Evolutionary conservation across 2,329 filamentous ascomycete species (phyloP).

Genomic region (Calonectria pseudoreteaudii): DNA sequence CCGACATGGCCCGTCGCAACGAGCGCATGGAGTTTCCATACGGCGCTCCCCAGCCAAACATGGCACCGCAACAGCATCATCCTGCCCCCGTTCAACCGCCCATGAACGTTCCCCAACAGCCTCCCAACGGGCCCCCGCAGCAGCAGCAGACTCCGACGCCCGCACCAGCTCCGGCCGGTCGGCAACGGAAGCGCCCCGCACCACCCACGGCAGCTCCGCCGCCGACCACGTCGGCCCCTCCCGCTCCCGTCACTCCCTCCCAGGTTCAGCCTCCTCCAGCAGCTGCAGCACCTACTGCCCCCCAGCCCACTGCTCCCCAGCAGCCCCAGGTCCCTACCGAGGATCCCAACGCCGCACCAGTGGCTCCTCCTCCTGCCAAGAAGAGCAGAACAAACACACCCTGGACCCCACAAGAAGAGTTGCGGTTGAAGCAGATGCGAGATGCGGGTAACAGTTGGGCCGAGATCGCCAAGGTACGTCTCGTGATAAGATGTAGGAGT

Average conservation of each 20-base stretch:
- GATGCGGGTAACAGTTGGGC: slow-evolving; percentile 96
- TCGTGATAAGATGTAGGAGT: not conserved
- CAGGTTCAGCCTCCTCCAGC: slow-evolving; percentile 48
- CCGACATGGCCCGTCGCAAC: slow-evolving; percentile 61
- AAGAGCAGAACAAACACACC: slow-evolving; percentile 99
- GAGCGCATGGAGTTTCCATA: slow-evolving; percentile 59
- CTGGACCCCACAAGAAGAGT: slow-evolving; percentile 95
- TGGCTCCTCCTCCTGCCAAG: slow-evolving; percentile 73
- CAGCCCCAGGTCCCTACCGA: slow-evolving; percentile 46
- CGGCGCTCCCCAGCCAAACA: slow-evolving; percentile 53
- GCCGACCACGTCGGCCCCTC: slow-evolving; percentile 48
- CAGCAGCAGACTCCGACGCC: slow-evolving; percentile 53
- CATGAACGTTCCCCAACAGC: slow-evolving; percentile 58
- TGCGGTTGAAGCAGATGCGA: slow-evolving; percentile 92
- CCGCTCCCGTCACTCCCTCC: slow-evolving; percentile 48
- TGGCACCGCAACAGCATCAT: slow-evolving; percentile 52
- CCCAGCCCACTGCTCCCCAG: slow-evolving; percentile 44
- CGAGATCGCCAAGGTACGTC: slow-evolving; percentile 96
- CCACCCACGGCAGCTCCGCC: slow-evolving; percentile 53
- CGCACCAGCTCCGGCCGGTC: slow-evolving; percentile 51
- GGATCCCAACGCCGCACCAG: slow-evolving; percentile 45
- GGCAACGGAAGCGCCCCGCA: slow-evolving; percentile 57
- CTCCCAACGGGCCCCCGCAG: slow-evolving; percentile 44
- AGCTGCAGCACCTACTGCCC: slow-evolving; percentile 43
- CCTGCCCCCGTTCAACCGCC: slow-evolving; percentile 54